Conservation (phyloP, 129 eudicot genomes). For the Tagetes patula region DNA sequence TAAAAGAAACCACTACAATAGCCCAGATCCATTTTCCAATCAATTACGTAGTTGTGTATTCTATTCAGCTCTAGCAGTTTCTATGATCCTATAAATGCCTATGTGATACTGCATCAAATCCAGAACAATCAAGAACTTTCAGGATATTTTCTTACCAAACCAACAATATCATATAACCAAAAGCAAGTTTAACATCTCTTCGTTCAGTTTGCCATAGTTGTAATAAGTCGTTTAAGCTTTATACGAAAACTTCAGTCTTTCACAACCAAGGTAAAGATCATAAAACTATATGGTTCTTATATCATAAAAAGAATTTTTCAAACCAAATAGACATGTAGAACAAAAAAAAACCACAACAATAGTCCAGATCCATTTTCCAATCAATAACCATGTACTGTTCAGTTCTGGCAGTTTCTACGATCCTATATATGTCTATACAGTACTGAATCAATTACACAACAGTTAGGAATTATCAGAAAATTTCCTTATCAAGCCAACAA, state of each 20-base stretch:
- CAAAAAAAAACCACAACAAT: not conserved
- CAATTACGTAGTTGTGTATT: not conserved
- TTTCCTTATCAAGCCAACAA: not conserved
- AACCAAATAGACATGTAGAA: constrained; percentile 9
- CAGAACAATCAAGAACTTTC: constrained; percentile 1
- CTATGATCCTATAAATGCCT: not conserved
- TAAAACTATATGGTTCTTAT: too few relatives aligned
- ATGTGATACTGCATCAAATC: not conserved
- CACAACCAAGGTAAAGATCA: too few relatives aligned
- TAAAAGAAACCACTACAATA: not conserved
- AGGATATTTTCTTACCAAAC: not conserved
- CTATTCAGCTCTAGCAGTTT: constrained; percentile 2
- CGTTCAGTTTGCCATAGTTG: too few relatives aligned
- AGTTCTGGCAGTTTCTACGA: not conserved
- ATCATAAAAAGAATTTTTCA: not conserved
- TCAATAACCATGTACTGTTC: not conserved
- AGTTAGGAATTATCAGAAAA: not conserved
- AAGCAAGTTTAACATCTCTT: not conserved
- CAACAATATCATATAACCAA: constrained; percentile 21
- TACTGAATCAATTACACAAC: not conserved
- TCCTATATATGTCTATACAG: constrained; percentile 6
- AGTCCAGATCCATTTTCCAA: not conserved
- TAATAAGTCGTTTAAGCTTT: too few relatives aligned
- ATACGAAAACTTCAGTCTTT: too few relatives aligned
- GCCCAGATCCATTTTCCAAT: not conserved